Base-by-base conservation (phyloP, 2,329 filamentous ascomycete species). In the Chalaropsis ovoidea region DNA sequence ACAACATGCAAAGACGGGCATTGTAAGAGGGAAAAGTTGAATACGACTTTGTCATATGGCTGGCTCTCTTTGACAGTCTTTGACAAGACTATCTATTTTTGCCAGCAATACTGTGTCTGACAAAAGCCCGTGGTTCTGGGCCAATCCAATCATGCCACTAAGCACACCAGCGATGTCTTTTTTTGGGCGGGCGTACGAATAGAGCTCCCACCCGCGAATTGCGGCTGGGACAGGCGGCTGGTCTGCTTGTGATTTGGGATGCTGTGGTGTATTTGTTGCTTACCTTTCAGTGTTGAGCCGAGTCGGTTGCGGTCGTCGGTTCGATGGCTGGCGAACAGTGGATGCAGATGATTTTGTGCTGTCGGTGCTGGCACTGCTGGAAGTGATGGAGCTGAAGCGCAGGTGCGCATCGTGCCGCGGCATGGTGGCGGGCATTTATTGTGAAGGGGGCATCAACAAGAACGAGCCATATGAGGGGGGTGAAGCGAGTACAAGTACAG, bases 341-440 rank as follows among this genome's bases (percentile, higher is more conserved):
- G 84, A 81, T 72, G 80, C 81, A 68, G 86, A 88, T 71, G 82
- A 67, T 45, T 65, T 81, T 75, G 81, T 83, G 77, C 85, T 88
- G 71, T 84, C 81, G 72, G 82, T 82, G 77, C 82, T 84, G 69
- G 82, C 82, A 79, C 82, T 85, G 45, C 39, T 65, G 5, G 27
- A 62, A 76, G 83, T 83, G 70, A 81, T 77, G 69, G 85, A 86
- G 77, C 81, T 85, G 80, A 86, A 82, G 76, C 85, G 86, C 76
- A 80, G 79, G 71, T 76, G 76, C 72, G 78, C 77, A 74, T 88
- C 85, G 78, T 86, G 82, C 76, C 81, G 83, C 76, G 85, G 83
- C 86, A 89, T 89, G 76, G 76, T 83, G 43, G 41, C 24, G 39
- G 24, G 42, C 61, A 43, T 45, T 62, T 47, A 62, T 31, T 31